These are phyloP conservation scores for Seiridium cupressi DNA, from an alignment of 2,329 filamentous ascomycete genomes.

Conservation along the genomic window DNA sequence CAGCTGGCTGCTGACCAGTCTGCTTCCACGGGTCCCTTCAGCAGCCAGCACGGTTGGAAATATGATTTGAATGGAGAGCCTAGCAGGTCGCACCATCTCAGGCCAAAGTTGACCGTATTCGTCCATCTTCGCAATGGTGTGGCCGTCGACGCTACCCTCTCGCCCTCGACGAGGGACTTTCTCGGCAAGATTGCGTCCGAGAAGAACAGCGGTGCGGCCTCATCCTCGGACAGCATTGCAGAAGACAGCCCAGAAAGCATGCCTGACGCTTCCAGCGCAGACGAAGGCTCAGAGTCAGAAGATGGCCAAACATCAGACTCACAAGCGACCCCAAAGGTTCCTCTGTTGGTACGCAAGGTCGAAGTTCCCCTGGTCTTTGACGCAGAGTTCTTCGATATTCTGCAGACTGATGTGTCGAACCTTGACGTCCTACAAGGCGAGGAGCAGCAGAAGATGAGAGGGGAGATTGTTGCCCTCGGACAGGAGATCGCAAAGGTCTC, in stretches of 20 bases:
- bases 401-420: slow-evolving; percentile 68
- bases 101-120: slow-evolving; percentile 69
- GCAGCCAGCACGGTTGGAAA: slow-evolving; percentile 34
- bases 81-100: slow-evolving; percentile 46
- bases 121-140: slow-evolving; percentile 66
- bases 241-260: neutral
- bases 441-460: slow-evolving; percentile 63
- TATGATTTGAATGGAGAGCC: slow-evolving; percentile 54
- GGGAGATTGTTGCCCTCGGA: slow-evolving; percentile 63
- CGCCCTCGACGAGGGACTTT: slow-evolving; percentile 62
- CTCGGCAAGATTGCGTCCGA: slow-evolving; percentile 58
- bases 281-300: neutral
- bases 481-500: slow-evolving; percentile 63
- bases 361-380: slow-evolving; percentile 78
- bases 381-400: slow-evolving; percentile 73
- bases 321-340: neutral
- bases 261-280: neutral
- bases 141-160: slow-evolving; percentile 66
- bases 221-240: neutral
- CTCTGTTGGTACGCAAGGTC: slow-evolving; percentile 38
- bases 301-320: neutral
- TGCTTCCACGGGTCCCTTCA: slow-evolving; percentile 35
- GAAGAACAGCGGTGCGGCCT: neutral
- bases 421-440: slow-evolving; percentile 66
- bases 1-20: slow-evolving; percentile 56